Evolutionary conservation across 106 monocot species (phyloP).

Genomic region (Phalaenopsis equestris): DNA sequence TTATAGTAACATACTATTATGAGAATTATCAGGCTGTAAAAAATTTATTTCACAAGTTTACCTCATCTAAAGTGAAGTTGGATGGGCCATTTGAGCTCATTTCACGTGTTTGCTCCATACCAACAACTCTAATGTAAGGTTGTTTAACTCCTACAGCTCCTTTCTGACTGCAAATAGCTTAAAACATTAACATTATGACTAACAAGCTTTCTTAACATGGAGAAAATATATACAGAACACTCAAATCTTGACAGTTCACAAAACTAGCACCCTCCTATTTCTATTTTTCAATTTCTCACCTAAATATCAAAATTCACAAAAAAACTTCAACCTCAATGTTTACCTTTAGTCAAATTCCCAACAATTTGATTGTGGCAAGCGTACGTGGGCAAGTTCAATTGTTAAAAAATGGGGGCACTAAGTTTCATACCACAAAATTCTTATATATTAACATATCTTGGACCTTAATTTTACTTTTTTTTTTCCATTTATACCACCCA

Average conservation of each 20-base stretch:
- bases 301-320: too few relatives aligned
- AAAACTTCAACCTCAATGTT: too few relatives aligned
- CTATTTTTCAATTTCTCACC: too few relatives aligned
- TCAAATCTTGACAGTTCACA: too few relatives aligned
- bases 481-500: too few relatives aligned
- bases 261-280: too few relatives aligned
- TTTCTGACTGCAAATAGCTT: constrained; percentile 56
- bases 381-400: too few relatives aligned
- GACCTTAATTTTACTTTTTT: neutral
- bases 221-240: too few relatives aligned
- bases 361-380: too few relatives aligned
- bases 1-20: neutral
- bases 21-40: neutral
- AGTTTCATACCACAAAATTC: neutral
- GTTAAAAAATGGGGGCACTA: too few relatives aligned
- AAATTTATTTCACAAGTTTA: neutral
- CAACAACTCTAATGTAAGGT: constrained; percentile 94
- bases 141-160: constrained; percentile 94
- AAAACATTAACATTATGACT: neutral
- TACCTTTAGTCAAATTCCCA: too few relatives aligned
- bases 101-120: constrained; percentile 86
- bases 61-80: constrained; percentile 79
- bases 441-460: too few relatives aligned
- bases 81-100: constrained; percentile 67
- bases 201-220: neutral